Evolutionary conservation across 1,284 basidiomycete genomes (phyloP).

Genomic region (Omphalotus olearius): DNA sequence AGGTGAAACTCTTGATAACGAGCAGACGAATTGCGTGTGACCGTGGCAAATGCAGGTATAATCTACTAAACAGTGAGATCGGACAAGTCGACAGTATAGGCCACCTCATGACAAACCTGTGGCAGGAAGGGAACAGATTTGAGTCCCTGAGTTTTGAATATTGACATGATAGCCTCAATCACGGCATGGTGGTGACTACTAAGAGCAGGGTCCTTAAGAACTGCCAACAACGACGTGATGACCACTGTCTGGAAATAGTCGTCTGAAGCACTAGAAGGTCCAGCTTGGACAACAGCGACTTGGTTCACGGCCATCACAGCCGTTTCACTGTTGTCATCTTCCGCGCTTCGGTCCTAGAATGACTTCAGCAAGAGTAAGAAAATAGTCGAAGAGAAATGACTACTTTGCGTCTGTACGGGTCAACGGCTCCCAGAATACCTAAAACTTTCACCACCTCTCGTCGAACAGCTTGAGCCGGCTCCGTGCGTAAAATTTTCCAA

Average conservation of each 20-base stretch:
- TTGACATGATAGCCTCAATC: constrained; percentile 98
- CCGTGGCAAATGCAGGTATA: constrained; percentile 91
- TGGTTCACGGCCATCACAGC: constrained; percentile 59
- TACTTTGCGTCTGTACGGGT: constrained; percentile 94
- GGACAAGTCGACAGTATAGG: constrained; percentile 1
- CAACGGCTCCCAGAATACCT: constrained; percentile 95
- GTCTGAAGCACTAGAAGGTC: constrained; percentile 61
- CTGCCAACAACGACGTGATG: constrained; percentile 84
- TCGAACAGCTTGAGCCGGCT: constrained; percentile 72
- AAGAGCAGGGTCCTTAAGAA: constrained; percentile 87
- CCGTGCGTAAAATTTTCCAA: constrained; percentile 84
- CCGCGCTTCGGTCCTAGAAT: constrained; percentile 64
- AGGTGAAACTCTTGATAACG: constrained; percentile 92
- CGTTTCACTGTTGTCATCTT: constrained; percentile 73
- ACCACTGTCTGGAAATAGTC: constrained; percentile 99
- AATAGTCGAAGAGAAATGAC: constrained; percentile 11
- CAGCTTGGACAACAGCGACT: constrained; percentile 43
- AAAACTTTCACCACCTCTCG: constrained; percentile 93
- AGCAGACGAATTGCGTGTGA: constrained; percentile 81
- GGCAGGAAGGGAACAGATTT: constrained; percentile 96
- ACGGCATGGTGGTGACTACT: constrained; percentile 88
- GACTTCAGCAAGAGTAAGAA: constrained; percentile 12
- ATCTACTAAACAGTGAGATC: constrained; percentile 57
- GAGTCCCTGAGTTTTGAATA: constrained; percentile 97
- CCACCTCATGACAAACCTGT: constrained; percentile 51